phyloP scores from a whole-genome alignment of 331 rosid genomes.

The Quercus lobata region DNA sequence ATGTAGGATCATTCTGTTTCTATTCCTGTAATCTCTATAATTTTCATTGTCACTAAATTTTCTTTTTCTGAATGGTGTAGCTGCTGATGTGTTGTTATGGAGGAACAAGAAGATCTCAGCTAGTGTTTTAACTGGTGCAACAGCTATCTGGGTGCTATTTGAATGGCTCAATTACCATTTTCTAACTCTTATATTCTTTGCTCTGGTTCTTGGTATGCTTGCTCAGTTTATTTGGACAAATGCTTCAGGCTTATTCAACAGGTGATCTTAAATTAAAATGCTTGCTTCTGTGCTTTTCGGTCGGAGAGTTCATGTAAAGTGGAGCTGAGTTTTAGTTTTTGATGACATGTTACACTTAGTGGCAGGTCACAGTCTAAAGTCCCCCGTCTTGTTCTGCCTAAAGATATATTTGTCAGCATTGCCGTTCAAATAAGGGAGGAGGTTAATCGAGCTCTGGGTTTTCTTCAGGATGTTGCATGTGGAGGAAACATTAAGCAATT shows the following conservation, averaged over 20 bases:
- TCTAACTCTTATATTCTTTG: constrained; percentile 57
- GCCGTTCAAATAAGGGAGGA: constrained; percentile 47
- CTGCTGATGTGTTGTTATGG: constrained; percentile 95
- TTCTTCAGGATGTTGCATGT: constrained; percentile 81
- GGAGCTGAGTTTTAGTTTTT: constrained; percentile 11
- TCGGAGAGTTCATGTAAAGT: not conserved
- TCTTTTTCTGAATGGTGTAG: constrained; percentile 36
- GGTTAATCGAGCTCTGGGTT: constrained; percentile 58
- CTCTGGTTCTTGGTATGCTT: constrained; percentile 63
- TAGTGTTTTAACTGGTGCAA: constrained; percentile 64
- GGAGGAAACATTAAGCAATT: constrained; percentile 75
- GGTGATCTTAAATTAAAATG: constrained; percentile 41
- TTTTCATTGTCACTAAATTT: constrained; percentile 3
- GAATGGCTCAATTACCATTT: constrained; percentile 91
- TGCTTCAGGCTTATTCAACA: constrained; percentile 56
- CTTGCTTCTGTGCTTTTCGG: constrained; percentile 12
- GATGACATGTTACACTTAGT: constrained; percentile 15
- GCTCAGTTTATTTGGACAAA: constrained; percentile 83
- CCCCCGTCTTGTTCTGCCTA: constrained; percentile 72
- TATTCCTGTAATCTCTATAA: constrained; percentile 13
- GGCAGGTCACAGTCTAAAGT: constrained; percentile 54
- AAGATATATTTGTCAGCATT: constrained; percentile 55
- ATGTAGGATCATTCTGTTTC: constrained; percentile 42
- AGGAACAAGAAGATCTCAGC: constrained; percentile 98
- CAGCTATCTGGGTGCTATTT: constrained; percentile 79